Base-by-base conservation (phyloP, 139 green algal genomes). In the Chlorella vulgaris region DNA sequence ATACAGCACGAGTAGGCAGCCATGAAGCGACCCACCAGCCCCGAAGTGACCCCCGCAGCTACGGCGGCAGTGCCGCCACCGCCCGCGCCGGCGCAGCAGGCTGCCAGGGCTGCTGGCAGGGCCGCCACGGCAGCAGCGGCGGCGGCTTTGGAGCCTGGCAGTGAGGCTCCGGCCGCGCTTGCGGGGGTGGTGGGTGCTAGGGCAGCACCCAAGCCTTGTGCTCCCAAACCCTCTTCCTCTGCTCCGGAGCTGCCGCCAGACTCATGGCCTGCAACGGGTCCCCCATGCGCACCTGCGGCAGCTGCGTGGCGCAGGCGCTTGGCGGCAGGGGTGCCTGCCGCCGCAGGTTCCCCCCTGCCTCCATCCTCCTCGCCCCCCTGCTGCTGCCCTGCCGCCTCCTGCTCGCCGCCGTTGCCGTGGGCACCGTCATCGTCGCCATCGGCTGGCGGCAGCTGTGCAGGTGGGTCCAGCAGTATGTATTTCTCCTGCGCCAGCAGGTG, bases 1-100 rank as follows among this genome's bases (percentile, higher is more conserved):
- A 79, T 69, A 24, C 36, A 26, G 53, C 50, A 68, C 2, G 73
- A 79, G 53, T 68, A 79, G 33, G 73, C 73, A 2, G 73, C 73
- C 73, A 79, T 68, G 53, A 79, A 79, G 24, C 73, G 73, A 7
- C 73, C 73, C 51, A 79, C 73, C 3, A 79, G 73, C 4, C 13
- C 7, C 3, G 51, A 60, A 22, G 53, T 79, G 7, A 79, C 28
- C 18, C 73, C 73, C 13, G 36, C n/a, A n/a, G n/a, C n/a, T n/a
- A n/a, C n/a, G n/a, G n/a, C 53, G 3, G 33, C 73, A 19, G 53
- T 53, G 51, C 73, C 2, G 35, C 53, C 0, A 28, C 73, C 73
- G 51, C 51, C 38, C 35, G 47, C 73, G 3, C 58, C 42, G 24
- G 26, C 38, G 73, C 73, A 79, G 36, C 53, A 67, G 22, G 53